A percentile compares a stretch with the other conserved stretches of the same genome.
Evolutionary conservation across 2,329 filamentous ascomycete genomes (phyloP).

Genomic region (Aspergillus pseudoviridinutans): DNA sequence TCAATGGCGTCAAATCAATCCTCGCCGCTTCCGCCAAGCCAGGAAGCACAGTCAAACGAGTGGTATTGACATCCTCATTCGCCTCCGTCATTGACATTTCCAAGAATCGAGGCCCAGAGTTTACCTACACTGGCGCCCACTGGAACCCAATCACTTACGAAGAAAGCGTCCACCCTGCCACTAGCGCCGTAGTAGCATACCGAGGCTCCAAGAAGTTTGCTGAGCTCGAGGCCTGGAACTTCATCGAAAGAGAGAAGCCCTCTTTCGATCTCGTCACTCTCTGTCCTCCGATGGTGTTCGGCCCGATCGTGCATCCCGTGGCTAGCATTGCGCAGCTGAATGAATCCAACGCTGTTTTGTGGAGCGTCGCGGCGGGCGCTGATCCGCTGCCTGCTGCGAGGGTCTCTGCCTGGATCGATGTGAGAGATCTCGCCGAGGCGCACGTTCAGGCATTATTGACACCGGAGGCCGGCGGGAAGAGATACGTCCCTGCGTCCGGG

Average conservation of each 20-base stretch:
- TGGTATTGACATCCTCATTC: conserved; percentile 30
- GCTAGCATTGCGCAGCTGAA: conserved; percentile 34
- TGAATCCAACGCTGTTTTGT: conserved; percentile 42
- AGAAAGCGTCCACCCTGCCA: conserved; percentile 16
- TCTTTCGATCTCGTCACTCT: conserved; percentile 43
- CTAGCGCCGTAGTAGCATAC: conserved; percentile 26
- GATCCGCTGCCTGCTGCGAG: conserved; percentile 31
- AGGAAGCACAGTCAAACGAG: conserved; percentile 14
- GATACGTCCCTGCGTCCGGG: conserved; percentile 38
- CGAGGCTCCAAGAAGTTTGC: conserved; percentile 32
- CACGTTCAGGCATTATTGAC: conserved; percentile 42
- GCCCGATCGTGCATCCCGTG: conserved; percentile 41
- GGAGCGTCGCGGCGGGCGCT: conserved; percentile 36
- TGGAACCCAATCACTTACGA: conserved; percentile 33
- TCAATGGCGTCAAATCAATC: conserved; percentile 44
- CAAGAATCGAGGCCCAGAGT: conserved; percentile 11
- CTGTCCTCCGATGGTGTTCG: conserved; percentile 46
- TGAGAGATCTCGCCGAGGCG: conserved; percentile 43
- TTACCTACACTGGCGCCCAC: conserved; percentile 24
- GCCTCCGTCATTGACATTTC: conserved; percentile 22
- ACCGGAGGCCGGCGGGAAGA: conserved; percentile 24
- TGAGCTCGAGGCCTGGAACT: conserved; percentile 27
- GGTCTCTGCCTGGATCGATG: conserved; percentile 40
- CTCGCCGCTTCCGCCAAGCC: conserved; percentile 28
- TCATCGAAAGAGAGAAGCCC: conserved; percentile 31